Conservation (phyloP, 208 protist genomes). For the Acanthamoeba healyi region DNA sequence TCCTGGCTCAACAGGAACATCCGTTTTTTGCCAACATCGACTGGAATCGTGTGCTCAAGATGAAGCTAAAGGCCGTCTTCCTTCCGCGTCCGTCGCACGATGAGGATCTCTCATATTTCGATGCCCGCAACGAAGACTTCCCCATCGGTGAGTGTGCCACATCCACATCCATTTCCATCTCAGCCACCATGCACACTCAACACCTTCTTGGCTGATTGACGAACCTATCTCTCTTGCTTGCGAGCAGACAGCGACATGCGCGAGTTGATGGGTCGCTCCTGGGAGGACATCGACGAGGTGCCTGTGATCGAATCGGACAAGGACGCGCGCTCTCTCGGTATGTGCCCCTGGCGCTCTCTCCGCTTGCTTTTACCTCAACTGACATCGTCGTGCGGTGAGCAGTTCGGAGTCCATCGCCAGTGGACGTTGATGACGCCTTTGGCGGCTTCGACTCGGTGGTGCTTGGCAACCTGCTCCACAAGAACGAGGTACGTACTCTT, state of each 20-base stretch:
- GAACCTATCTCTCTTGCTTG: no score
- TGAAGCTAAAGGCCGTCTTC: slow-evolving; percentile 56
- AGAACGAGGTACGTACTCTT: slow-evolving; percentile 24
- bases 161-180: no score
- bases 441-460: slow-evolving; percentile 45
- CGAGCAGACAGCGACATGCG: slow-evolving; percentile 25
- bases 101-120: slow-evolving; percentile 33
- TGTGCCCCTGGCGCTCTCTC: neutral
- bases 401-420: slow-evolving; percentile 31
- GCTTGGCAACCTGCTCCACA: slow-evolving; percentile 46
- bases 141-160: neutral
- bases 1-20: slow-evolving; percentile 83
- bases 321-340: neutral
- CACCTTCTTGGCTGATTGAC: no score
- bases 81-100: neutral
- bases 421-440: slow-evolving; percentile 39
- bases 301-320: neutral
- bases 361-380: no score
- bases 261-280: slow-evolving; percentile 30
- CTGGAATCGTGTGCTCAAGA: slow-evolving; percentile 81
- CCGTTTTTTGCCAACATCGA: slow-evolving; percentile 86
- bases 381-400: no score
- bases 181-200: no score
- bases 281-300: slow-evolving; percentile 34
- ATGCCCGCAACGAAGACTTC: slow-evolving; percentile 48